A percentile compares a stretch with the other conserved stretches of the same genome.
These are phyloP conservation scores for Candida nemodendra DNA, from an alignment of 805 yeast species.

Conservation along the genomic window DNA sequence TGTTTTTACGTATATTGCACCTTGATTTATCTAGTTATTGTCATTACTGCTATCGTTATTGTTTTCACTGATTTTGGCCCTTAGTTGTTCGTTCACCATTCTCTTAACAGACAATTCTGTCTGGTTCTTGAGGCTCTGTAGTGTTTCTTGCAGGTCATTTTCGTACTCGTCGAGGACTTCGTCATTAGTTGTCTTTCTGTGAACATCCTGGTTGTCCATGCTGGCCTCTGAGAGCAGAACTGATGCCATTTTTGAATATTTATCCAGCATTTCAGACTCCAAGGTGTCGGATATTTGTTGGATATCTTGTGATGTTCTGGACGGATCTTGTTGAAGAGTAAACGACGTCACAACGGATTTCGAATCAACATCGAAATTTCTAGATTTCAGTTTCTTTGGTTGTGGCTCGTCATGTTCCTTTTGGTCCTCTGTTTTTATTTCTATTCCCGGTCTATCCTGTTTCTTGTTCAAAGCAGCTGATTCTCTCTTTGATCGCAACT, in stretches of 20 bases:
- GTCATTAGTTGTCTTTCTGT: conserved; percentile 7
- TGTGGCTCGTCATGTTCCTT: too few species aligned
- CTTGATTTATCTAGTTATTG: background rate
- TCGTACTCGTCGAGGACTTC: conserved; percentile 28
- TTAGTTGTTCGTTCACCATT: conserved; percentile 37
- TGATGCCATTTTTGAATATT: conserved; percentile 5
- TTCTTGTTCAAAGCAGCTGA: background rate
- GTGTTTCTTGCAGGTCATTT: conserved; percentile 37
- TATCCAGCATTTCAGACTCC: conserved; percentile 1
- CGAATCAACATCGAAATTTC: conserved; percentile 3
- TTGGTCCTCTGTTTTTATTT: background rate
- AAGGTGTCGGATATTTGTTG: background rate
- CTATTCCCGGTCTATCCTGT: background rate
- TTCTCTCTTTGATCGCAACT: background rate
- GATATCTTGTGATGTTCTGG: background rate
- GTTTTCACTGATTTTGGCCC: background rate
- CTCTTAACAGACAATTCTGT: conserved; percentile 43
- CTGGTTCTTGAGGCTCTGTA: conserved; percentile 37
- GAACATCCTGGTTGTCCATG: background rate
- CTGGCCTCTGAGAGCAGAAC: conserved; percentile 1
- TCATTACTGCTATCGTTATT: background rate
- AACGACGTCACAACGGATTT: conserved; percentile 1
- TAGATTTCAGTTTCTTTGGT: conserved; percentile 1
- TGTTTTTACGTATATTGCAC: background rate
- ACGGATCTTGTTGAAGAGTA: background rate